A percentile compares a stretch with the other conserved stretches of the same genome.
phyloP scores from a whole-genome alignment of 306 rosid species.

The Mucuna pruriens region DNA sequence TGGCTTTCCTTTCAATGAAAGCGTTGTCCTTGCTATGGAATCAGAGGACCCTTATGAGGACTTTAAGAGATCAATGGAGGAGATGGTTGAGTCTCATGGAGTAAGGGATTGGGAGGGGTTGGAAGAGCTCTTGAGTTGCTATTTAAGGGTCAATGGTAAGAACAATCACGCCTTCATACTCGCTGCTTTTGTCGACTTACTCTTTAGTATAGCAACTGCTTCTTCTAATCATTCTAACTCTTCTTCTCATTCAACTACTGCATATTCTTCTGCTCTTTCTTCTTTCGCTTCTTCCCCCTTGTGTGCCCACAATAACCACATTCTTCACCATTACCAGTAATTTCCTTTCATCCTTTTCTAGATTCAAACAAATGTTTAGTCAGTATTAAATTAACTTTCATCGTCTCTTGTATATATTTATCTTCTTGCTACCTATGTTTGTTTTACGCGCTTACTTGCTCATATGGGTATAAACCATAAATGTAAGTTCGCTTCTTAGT shows the following conservation, averaged over 20 bases:
- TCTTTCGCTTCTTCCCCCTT: constrained; percentile 52
- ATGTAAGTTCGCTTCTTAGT: neutral
- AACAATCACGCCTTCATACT: constrained; percentile 74
- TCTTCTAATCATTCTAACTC: neutral
- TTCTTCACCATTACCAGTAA: neutral
- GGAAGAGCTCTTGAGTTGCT: constrained; percentile 73
- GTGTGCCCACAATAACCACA: no score
- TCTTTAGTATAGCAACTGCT: constrained; percentile 43
- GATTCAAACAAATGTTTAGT: constrained; percentile 31
- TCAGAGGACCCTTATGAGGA: constrained; percentile 76
- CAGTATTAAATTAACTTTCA: neutral
- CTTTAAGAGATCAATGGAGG: constrained; percentile 83
- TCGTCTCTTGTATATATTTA: neutral
- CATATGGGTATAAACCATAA: neutral
- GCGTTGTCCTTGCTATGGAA: constrained; percentile 71
- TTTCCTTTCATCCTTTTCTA: constrained; percentile 30
- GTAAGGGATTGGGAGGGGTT: constrained; percentile 76
- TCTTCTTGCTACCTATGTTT: constrained; percentile 25
- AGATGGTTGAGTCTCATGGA: constrained; percentile 79
- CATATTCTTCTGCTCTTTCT: constrained; percentile 58
- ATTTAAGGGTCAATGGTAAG: constrained; percentile 64
- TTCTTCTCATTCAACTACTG: constrained; percentile 46
- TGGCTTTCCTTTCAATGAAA: constrained; percentile 57
- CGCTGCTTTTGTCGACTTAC: constrained; percentile 79
- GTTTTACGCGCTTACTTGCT: neutral